These are phyloP conservation scores for Suhomyces xylopsoci DNA, from an alignment of 805 yeast genomes.

Conservation along the genomic window DNA sequence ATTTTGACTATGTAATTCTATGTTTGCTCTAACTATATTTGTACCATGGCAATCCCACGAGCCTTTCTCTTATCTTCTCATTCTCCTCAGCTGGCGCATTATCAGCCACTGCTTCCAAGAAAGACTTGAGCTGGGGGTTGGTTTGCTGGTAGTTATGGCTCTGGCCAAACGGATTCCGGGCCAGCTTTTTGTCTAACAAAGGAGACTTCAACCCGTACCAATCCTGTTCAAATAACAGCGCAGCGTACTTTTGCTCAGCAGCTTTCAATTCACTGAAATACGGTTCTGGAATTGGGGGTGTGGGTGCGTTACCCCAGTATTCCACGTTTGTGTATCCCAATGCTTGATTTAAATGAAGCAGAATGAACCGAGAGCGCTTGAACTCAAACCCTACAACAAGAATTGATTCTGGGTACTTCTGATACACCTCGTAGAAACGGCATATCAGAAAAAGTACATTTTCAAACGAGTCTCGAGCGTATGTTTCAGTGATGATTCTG, in stretches of 20 bases:
- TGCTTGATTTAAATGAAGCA: conserved; percentile 50
- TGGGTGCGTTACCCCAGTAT: conserved; percentile 60
- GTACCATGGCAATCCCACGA: not conserved
- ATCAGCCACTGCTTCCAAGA: not conserved
- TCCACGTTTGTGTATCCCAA: conserved; percentile 41
- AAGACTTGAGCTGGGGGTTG: conserved; percentile 3
- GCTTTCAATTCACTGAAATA: conserved; percentile 48
- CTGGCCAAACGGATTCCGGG: conserved; percentile 53
- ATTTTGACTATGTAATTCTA: too few relatives aligned
- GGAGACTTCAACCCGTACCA: conserved; percentile 53
- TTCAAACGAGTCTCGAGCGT: conserved; percentile 77
- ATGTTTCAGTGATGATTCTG: conserved; percentile 56
- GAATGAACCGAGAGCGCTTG: conserved; percentile 57
- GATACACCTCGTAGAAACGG: conserved; percentile 46
- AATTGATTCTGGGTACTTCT: conserved; percentile 48
- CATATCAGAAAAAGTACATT: conserved; percentile 63
- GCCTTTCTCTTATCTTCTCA: not conserved
- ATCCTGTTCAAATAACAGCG: conserved; percentile 50
- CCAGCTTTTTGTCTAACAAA: conserved; percentile 44
- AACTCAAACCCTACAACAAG: conserved; percentile 74
- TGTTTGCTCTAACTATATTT: not conserved
- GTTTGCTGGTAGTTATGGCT: conserved; percentile 4
- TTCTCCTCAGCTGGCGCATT: not conserved
- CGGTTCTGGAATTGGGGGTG: conserved; percentile 32
- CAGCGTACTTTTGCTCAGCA: conserved; percentile 54